Conservation (phyloP, 805 yeast genomes). For the Candida insectorum region DNA sequence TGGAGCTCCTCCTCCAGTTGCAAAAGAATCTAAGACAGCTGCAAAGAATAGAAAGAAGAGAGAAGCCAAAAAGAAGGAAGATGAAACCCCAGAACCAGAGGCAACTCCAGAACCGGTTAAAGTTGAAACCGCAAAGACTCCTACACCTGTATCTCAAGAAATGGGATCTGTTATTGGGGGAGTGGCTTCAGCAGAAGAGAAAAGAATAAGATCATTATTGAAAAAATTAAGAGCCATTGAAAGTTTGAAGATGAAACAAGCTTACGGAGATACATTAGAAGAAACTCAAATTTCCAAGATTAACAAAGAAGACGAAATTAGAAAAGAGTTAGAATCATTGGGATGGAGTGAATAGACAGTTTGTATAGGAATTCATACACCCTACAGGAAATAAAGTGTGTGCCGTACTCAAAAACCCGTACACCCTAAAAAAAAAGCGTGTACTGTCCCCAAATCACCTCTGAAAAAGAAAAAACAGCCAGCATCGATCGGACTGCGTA, state of each 20-base stretch:
- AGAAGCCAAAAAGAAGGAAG: slow-evolving; percentile 46
- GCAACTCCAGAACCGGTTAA: slow-evolving; percentile 10
- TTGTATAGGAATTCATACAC: too few relatives aligned
- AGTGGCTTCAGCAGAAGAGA: slow-evolving; percentile 75
- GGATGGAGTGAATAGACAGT: slow-evolving; percentile 54
- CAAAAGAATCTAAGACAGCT: slow-evolving; percentile 58
- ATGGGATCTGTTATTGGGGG: slow-evolving; percentile 54
- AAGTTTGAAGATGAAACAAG: slow-evolving; percentile 79
- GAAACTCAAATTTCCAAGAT: slow-evolving; percentile 91
- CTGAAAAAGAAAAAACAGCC: too few relatives aligned
- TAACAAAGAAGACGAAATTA: slow-evolving; percentile 76
- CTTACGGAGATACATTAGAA: slow-evolving; percentile 79
- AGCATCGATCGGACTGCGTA: too few relatives aligned
- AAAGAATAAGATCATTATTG: slow-evolving; percentile 83
- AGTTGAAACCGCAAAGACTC: slow-evolving; percentile 1
- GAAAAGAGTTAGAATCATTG: slow-evolving; percentile 65
- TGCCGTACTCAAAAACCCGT: too few relatives aligned
- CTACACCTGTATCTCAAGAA: slow-evolving; percentile 7
- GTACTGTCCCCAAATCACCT: too few relatives aligned
- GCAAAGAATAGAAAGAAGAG: slow-evolving; percentile 76
- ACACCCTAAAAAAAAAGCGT: neutral
- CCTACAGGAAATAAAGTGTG: too few relatives aligned
- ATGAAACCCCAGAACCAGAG: slow-evolving; percentile 3
- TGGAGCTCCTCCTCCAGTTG: slow-evolving; percentile 49
- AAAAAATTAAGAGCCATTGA: slow-evolving; percentile 97